These are phyloP conservation scores for Cyberlindnera japonica DNA, from an alignment of 805 yeast genomes.

Conservation along the genomic window DNA sequence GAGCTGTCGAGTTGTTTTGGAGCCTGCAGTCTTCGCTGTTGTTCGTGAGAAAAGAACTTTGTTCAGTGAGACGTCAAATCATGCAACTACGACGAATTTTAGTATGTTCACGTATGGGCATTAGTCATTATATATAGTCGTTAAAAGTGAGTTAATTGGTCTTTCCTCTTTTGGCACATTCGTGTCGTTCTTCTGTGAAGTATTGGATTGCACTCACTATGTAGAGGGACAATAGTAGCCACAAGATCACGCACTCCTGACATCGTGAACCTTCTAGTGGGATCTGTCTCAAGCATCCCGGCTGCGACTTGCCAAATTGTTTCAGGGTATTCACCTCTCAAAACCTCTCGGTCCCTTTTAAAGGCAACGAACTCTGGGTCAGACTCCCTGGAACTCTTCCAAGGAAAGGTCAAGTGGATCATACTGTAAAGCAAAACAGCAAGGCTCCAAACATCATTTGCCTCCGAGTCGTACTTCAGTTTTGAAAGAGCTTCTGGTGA, in stretches of 20 bases:
- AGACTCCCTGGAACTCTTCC: slow-evolving; percentile 41
- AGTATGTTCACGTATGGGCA: too few relatives aligned
- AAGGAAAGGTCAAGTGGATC: slow-evolving; percentile 47
- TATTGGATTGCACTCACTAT: slow-evolving; percentile 5
- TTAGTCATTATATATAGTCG: not conserved
- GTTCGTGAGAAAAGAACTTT: too few relatives aligned
- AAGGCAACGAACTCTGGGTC: slow-evolving; percentile 27
- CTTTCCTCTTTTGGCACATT: not conserved
- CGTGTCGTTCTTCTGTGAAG: slow-evolving; percentile 8
- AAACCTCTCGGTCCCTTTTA: not conserved
- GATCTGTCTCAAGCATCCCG: slow-evolving; percentile 8
- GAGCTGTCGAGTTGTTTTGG: too few relatives aligned
- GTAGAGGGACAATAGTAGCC: not conserved
- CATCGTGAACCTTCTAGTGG: slow-evolving; percentile 11
- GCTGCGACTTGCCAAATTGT: slow-evolving; percentile 1
- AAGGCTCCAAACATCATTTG: slow-evolving; percentile 86
- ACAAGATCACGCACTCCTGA: slow-evolving; percentile 4
- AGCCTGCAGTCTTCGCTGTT: too few relatives aligned
- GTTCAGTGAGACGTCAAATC: too few relatives aligned
- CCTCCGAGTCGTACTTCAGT: slow-evolving; percentile 68
- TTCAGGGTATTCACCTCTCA: slow-evolving; percentile 11
- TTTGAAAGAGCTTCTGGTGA: slow-evolving; percentile 83
- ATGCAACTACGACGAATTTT: not conserved
- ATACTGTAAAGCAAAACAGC: slow-evolving; percentile 84
- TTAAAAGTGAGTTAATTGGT: not conserved